Evolutionary conservation across 164 flowering plant species (phyloP).

Genomic region (Dillenia turbinata): DNA sequence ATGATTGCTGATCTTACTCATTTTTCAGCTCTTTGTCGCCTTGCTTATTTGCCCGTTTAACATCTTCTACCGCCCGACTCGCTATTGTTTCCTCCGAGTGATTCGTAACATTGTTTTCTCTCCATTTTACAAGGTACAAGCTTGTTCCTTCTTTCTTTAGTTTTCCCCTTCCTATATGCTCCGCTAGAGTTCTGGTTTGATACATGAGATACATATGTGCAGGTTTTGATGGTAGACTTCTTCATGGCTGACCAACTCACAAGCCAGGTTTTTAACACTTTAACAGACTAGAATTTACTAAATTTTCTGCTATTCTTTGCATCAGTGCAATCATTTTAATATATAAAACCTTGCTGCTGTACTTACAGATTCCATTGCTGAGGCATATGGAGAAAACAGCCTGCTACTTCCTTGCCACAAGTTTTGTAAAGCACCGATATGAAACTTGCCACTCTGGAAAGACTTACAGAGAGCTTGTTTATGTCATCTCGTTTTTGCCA

Average conservation of each 20-base stretch:
- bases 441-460: constrained; percentile 68
- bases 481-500: constrained; percentile 89
- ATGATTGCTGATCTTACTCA: neutral
- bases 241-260: constrained; percentile 99
- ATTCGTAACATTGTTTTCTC: constrained; percentile 85
- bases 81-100: constrained; percentile 72
- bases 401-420: constrained; percentile 76
- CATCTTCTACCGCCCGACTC: constrained; percentile 77
- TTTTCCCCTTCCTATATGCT: neutral
- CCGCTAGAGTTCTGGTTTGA: neutral
- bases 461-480: constrained; percentile 70
- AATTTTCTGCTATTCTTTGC: no score
- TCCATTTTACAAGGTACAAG: constrained; percentile 82
- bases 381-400: constrained; percentile 90
- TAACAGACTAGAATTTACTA: no score
- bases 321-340: no score
- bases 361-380: constrained; percentile 69
- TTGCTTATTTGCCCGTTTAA: constrained; percentile 83
- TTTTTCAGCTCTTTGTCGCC: constrained; percentile 44
- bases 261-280: constrained; percentile 69
- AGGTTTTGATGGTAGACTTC: constrained; percentile 95
- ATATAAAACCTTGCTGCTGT: neutral
- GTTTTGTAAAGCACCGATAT: constrained; percentile 56
- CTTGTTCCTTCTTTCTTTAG: neutral
- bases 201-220: constrained; percentile 7